Conservation (phyloP, 495 filamentous ascomycete species). For the Tuber calosporum region DNA sequence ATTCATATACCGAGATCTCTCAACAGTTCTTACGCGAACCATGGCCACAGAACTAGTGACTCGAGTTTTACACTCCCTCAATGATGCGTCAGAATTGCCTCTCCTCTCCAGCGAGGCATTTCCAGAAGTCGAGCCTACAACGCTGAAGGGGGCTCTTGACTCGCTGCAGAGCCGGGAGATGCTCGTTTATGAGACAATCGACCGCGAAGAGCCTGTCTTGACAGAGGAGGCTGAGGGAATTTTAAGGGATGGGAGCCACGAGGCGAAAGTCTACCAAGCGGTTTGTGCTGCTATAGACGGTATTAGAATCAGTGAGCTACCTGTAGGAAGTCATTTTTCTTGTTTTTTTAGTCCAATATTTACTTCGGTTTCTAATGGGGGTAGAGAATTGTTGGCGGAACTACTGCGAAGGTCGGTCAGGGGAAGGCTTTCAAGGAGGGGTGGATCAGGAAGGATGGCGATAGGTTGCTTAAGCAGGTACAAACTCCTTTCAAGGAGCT, state of each 20-base stretch:
- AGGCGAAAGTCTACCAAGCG: constrained; percentile 88
- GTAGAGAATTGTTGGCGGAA: constrained; percentile 63
- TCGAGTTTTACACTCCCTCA: constrained; percentile 60
- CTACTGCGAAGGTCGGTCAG: constrained; percentile 81
- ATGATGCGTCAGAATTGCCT: constrained; percentile 52
- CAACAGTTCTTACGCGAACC: background rate
- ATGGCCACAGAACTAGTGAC: constrained; percentile 60
- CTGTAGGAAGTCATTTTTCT: constrained; percentile 43
- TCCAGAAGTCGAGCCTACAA: constrained; percentile 59
- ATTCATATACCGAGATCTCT: background rate
- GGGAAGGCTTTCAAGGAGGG: constrained; percentile 93
- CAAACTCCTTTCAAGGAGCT: background rate
- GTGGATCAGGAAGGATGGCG: constrained; percentile 87
- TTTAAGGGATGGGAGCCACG: constrained; percentile 78
- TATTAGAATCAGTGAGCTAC: constrained; percentile 70
- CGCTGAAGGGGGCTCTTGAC: constrained; percentile 80
- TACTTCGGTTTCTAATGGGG: constrained; percentile 21
- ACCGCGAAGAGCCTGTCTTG: constrained; percentile 68
- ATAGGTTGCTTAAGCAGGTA: constrained; percentile 47
- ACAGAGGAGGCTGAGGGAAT: constrained; percentile 74
- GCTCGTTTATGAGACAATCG: constrained; percentile 74
- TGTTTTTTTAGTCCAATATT: constrained; percentile 14
- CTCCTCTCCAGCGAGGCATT: constrained; percentile 71
- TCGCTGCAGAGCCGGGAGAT: constrained; percentile 74
- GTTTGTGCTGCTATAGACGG: constrained; percentile 69